A percentile compares a stretch with the other conserved stretches of the same genome.
phyloP scores from a whole-genome alignment of 495 filamentous ascomycete genomes.

The Tuber umbilicatum region DNA sequence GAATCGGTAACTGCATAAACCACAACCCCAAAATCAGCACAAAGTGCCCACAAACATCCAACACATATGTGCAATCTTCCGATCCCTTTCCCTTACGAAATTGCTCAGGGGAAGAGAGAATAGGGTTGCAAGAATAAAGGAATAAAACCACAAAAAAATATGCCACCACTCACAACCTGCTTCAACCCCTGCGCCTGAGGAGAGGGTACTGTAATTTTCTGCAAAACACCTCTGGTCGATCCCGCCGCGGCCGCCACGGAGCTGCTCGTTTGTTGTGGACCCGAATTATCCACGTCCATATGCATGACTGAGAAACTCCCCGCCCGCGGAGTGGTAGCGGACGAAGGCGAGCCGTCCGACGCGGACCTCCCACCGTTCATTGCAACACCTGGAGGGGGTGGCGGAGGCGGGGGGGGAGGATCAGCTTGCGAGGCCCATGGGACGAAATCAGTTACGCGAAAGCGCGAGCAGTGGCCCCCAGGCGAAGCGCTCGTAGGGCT shows the following conservation, averaged over 20 bases:
- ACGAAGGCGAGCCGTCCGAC: slow-evolving; percentile 5
- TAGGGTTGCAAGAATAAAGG: slow-evolving; percentile 7
- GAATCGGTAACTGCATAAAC: slow-evolving; percentile 9
- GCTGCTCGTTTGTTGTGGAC: slow-evolving; percentile 37
- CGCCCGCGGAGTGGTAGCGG: slow-evolving; percentile 11
- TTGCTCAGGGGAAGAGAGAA: neutral
- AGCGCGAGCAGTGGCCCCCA: slow-evolving; percentile 39
- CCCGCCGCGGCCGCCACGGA: slow-evolving; percentile 35
- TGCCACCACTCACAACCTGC: slow-evolving; percentile 20
- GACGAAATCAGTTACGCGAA: slow-evolving; percentile 41
- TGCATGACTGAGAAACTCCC: slow-evolving; percentile 40
- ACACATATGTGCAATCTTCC: neutral
- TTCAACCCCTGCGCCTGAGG: slow-evolving; percentile 15
- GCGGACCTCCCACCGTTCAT: slow-evolving; percentile 18
- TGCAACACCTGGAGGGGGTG: slow-evolving; percentile 17
- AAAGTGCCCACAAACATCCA: neutral
- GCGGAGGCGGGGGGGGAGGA: slow-evolving; percentile 19
- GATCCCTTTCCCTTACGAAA: neutral
- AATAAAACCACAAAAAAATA: slow-evolving; percentile 8
- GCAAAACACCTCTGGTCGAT: slow-evolving; percentile 33
- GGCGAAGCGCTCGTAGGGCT: slow-evolving; percentile 25
- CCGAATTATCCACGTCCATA: slow-evolving; percentile 37
- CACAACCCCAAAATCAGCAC: slow-evolving; percentile 15
- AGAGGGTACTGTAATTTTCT: slow-evolving; percentile 30
- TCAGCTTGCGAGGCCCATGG: slow-evolving; percentile 34